Evolutionary conservation across 345 rosid genomes (phyloP).

Genomic region (Arabidopsis arenosa): DNA sequence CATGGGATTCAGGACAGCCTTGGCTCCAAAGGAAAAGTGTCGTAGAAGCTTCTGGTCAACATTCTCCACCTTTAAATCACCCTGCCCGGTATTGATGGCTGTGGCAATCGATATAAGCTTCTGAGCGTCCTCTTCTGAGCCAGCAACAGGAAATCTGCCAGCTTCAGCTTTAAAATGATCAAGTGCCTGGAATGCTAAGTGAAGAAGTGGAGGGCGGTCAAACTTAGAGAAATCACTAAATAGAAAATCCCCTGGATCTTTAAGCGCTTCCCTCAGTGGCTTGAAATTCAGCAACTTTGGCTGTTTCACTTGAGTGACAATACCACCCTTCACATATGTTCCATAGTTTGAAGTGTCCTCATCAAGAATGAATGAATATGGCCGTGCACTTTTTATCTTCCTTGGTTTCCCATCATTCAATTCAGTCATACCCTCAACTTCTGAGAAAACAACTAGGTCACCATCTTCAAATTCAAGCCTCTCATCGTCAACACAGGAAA

Average conservation of each 20-base stretch:
- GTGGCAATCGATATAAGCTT: slow-evolving; percentile 69
- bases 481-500: slow-evolving; percentile 96
- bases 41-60: slow-evolving; percentile 75
- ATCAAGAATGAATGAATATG: slow-evolving; percentile 87
- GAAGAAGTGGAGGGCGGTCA: slow-evolving; percentile 88
- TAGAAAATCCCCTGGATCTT: slow-evolving; percentile 95
- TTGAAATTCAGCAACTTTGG: slow-evolving; percentile 85
- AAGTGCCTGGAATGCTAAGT: slow-evolving; percentile 93
- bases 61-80: slow-evolving; percentile 77
- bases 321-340: slow-evolving; percentile 85
- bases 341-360: slow-evolving; percentile 79
- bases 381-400: slow-evolving; percentile 81
- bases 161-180: slow-evolving; percentile 71
- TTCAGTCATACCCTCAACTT: slow-evolving; percentile 93
- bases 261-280: slow-evolving; percentile 86
- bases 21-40: slow-evolving; percentile 91
- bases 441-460: slow-evolving; percentile 93
- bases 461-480: slow-evolving; percentile 98
- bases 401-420: slow-evolving; percentile 96
- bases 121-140: slow-evolving; percentile 91
- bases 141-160: slow-evolving; percentile 85
- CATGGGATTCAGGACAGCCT: slow-evolving; percentile 98
- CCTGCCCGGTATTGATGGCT: slow-evolving; percentile 66
- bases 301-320: slow-evolving; percentile 94
- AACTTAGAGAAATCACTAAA: slow-evolving; percentile 94